phyloP scores from a whole-genome alignment of 2,329 filamentous ascomycete species.

The Fusarium kyushuense region DNA sequence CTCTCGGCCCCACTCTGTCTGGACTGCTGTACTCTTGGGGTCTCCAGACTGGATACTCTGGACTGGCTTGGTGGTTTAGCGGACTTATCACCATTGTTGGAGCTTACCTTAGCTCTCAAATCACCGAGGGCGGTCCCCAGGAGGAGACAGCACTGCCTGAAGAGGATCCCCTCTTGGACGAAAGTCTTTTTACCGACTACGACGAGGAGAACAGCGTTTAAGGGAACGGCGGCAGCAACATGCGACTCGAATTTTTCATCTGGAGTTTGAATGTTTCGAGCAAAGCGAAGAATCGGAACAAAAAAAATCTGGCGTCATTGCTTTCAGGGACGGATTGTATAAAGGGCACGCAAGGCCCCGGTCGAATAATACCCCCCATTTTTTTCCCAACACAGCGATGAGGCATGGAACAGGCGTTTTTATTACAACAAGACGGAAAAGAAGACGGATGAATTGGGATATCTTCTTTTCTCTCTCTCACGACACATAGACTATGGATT shows the following conservation, averaged over 20 bases:
- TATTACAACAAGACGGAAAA: constrained; percentile 30
- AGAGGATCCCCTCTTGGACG: constrained; percentile 54
- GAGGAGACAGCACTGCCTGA: constrained; percentile 56
- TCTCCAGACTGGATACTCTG: constrained; percentile 82
- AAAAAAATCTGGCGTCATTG: constrained; percentile 41
- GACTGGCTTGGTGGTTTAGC: constrained; percentile 93
- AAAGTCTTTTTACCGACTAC: constrained; percentile 49
- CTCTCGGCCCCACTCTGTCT: constrained; percentile 88
- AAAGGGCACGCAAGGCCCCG: constrained; percentile 32
- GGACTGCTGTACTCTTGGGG: constrained; percentile 87
- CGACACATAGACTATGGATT: constrained; percentile 42
- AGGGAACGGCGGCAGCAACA: constrained; percentile 21
- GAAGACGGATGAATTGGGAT: constrained; percentile 39
- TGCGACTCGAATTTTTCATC: constrained; percentile 26
- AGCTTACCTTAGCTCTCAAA: constrained; percentile 78
- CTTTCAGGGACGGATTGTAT: constrained; percentile 42
- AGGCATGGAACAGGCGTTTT: constrained; percentile 44
- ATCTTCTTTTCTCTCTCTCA: constrained; percentile 24
- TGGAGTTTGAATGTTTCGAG: constrained; percentile 43
- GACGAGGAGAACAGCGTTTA: constrained; percentile 52
- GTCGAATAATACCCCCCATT: constrained; percentile 40
- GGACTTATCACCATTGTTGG: constrained; percentile 81
- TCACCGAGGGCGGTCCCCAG: constrained; percentile 72
- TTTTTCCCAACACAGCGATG: constrained; percentile 39
- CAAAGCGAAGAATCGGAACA: constrained; percentile 36